Conservation (phyloP, 176 grass and related monocot genomes). For the Rhynchospora tenuis region DNA sequence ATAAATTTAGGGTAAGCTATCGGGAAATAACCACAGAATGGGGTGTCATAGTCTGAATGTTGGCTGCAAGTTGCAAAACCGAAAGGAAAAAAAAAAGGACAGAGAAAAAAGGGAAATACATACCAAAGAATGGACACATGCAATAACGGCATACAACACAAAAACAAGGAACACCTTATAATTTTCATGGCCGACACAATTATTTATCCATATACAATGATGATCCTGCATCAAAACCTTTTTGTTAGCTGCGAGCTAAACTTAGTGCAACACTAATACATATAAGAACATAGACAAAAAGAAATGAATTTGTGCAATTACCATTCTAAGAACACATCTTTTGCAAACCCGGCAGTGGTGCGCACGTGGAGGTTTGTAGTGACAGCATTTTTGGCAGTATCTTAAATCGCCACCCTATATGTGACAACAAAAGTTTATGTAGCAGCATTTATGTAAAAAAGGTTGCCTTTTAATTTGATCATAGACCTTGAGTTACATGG, state of each 20-base stretch:
- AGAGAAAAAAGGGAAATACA: not conserved
- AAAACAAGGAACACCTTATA: conserved; percentile 84
- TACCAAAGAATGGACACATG: conserved; percentile 89
- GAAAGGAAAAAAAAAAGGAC: not conserved
- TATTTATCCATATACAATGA: conserved; percentile 98
- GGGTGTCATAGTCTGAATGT: not conserved
- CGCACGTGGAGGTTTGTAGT: conserved; percentile 83
- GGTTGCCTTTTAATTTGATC: not conserved
- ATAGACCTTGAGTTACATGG: not conserved
- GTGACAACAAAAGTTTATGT: conserved; percentile 24
- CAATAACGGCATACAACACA: conserved; percentile 69
- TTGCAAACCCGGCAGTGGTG: conserved; percentile 97
- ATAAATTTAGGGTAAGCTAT: not conserved
- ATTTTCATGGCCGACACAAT: conserved; percentile 90
- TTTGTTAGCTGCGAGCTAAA: not conserved
- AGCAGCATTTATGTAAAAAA: not conserved
- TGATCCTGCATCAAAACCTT: conserved; percentile 59
- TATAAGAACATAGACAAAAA: not conserved
- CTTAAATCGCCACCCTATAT: conserved; percentile 88
- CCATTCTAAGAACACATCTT: conserved; percentile 97
- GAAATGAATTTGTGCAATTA: conserved; percentile 10
- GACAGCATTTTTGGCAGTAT: conserved; percentile 92
- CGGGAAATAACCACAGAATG: not conserved
- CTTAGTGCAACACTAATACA: not conserved
- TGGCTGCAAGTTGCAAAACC: not conserved